These are phyloP conservation scores for Phyllosticta capitalensis DNA, from an alignment of 2,329 filamentous ascomycete genomes.

Conservation along the genomic window DNA sequence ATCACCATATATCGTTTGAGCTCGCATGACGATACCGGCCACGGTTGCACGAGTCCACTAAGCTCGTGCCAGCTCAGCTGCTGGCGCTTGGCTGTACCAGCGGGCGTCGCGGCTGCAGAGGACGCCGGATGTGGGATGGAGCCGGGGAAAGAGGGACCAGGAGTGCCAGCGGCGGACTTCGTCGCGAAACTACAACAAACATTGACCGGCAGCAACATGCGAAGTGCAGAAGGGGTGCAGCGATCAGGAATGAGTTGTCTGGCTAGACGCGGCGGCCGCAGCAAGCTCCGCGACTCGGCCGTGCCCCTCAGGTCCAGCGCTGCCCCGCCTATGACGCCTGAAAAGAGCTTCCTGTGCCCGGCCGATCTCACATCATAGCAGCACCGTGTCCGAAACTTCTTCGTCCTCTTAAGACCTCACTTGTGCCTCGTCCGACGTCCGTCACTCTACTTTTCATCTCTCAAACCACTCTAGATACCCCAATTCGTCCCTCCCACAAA, in stretches of 20 bases:
- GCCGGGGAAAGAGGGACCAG: neutral
- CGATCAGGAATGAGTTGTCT: slow-evolving; percentile 1
- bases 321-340: slow-evolving; percentile 10
- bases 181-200: neutral
- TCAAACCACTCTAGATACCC: neutral
- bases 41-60: neutral
- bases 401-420: neutral
- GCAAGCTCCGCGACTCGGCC: neutral
- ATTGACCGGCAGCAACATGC: neutral
- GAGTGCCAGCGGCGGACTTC: neutral
- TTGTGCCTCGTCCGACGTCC: neutral
- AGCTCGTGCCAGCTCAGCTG: slow-evolving; percentile 5
- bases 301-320: slow-evolving; percentile 1
- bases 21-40: neutral
- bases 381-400: slow-evolving; percentile 4
- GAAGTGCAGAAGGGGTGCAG: neutral
- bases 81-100: neutral
- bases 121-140: neutral
- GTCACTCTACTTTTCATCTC: neutral
- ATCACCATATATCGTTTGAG: neutral
- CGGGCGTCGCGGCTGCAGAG: slow-evolving; percentile 2
- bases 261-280: neutral
- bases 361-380: slow-evolving; percentile 11
- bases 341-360: neutral
- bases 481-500: neutral